phyloP scores from a whole-genome alignment of 2,329 filamentous ascomycete genomes.

The Aspergillus costaricaensis region DNA sequence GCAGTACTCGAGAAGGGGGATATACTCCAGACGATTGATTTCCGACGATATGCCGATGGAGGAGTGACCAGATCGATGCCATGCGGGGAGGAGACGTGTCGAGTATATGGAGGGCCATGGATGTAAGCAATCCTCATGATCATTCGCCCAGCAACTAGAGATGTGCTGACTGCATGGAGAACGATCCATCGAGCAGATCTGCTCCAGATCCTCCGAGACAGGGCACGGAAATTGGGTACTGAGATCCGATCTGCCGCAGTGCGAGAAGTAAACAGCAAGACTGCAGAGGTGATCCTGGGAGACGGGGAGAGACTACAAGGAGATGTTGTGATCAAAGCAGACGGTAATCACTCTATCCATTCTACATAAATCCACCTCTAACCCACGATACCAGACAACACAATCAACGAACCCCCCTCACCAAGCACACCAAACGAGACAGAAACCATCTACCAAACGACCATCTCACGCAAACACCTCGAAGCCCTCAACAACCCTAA shows the following conservation, averaged over 20 bases:
- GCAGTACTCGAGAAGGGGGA: not conserved
- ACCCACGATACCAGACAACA: not conserved
- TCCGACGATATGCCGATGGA: not conserved
- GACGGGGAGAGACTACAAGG: not conserved
- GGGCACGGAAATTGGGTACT: not conserved
- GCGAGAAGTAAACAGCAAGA: not conserved
- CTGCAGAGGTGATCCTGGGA: not conserved
- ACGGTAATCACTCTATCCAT: not conserved
- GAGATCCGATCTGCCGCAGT: not conserved
- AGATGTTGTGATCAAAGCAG: not conserved
- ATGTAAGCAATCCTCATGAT: not conserved
- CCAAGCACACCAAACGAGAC: not conserved
- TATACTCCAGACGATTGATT: not conserved
- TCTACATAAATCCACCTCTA: not conserved
- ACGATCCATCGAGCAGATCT: not conserved
- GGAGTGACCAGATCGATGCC: constrained; percentile 4
- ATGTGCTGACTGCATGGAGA: not conserved
- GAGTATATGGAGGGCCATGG: constrained; percentile 1
- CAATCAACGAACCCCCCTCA: not conserved
- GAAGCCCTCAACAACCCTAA: not conserved
- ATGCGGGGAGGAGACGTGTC: not conserved
- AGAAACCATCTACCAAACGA: not conserved
- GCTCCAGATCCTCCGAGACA: not conserved
- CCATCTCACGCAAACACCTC: not conserved
- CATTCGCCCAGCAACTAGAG: not conserved